These are phyloP conservation scores for Cyberlindnera americana DNA, from an alignment of 805 yeast species.

Conservation along the genomic window DNA sequence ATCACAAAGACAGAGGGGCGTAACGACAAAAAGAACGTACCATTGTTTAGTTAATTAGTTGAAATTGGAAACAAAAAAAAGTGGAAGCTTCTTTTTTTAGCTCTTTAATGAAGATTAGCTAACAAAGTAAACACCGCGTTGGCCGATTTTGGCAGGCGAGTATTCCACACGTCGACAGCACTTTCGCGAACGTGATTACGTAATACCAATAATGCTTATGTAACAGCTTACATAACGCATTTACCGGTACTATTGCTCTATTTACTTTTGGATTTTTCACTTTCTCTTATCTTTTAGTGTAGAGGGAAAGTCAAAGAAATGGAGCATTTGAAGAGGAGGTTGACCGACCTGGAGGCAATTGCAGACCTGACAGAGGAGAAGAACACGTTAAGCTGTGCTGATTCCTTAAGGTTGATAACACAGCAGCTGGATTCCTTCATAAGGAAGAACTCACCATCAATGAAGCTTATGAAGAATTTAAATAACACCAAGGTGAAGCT, in stretches of 20 bases:
- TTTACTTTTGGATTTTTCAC: too few species aligned
- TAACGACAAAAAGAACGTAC: too few species aligned
- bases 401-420: constrained; percentile 5
- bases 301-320: not conserved
- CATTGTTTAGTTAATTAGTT: too few species aligned
- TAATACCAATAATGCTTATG: not conserved
- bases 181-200: too few species aligned
- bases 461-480: constrained; percentile 10
- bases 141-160: not conserved
- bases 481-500: constrained; percentile 10
- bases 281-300: too few species aligned
- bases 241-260: too few species aligned
- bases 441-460: not conserved
- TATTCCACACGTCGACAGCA: too few species aligned
- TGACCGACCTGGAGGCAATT: constrained; percentile 4
- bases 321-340: constrained; percentile 7
- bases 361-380: constrained; percentile 6
- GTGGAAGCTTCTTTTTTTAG: too few species aligned
- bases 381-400: constrained; percentile 2
- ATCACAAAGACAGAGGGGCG: too few species aligned
- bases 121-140: not conserved
- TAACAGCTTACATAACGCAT: not conserved
- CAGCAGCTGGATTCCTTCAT: constrained; percentile 9
- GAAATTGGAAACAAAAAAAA: too few species aligned
- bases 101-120: too few species aligned